Base-by-base conservation (phyloP, 2,329 filamentous ascomycete genomes). In the Nakataea oryzae region DNA sequence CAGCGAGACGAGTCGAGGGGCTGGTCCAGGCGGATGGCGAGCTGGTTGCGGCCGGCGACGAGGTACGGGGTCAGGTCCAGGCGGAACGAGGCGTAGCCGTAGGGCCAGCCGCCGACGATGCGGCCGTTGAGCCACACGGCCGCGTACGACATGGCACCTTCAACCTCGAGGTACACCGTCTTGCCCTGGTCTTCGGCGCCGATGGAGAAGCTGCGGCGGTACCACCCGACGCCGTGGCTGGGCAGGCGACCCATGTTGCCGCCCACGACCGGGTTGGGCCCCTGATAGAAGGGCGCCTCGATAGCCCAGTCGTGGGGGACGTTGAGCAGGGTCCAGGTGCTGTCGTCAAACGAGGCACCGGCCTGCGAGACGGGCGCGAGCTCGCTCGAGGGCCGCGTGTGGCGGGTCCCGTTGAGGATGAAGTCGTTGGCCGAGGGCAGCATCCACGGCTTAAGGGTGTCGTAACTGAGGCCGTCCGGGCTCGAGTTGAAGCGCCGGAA, bases 11-110 rank as follows among this genome's bases (percentile, higher is more conserved):
- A 79, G 14, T 79, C 71, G 0, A 74, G 57, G 0, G 75, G 71
- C 64, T 82, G 81, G 60, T 83, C 79, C 5, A 82, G 65, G 1
- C 81, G 77, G 41, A 83, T 78, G 3, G 80, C 80, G 0, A 83
- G 69, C 27, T 72, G 63, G 60, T 83, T 79, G 1, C 67, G 64
- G 21, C 74, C 75, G 1, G 66, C 63, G 61, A 71, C 67, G 17
- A 72, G 58, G 62, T 78, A 77, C 0, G 75, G 74, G 0, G 79
- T 82, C 17, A 82, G 71, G 62, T 82, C 77, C 1, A 83, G 71
- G 4, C 78, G 78, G 64, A 79, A 82, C 1, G 79, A 81, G 64
- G 76, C 76, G 66, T 81, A 81, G 0, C 75, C 75, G 61, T 76
- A 81, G 1, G 79, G 79, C 79, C 79, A 81, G 2, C 79, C 79